Percentiles rank a stretch among this genome's conserved stretches.
phyloP scores from a whole-genome alignment of 2,329 filamentous ascomycete species.

The Apiospora koreana region DNA sequence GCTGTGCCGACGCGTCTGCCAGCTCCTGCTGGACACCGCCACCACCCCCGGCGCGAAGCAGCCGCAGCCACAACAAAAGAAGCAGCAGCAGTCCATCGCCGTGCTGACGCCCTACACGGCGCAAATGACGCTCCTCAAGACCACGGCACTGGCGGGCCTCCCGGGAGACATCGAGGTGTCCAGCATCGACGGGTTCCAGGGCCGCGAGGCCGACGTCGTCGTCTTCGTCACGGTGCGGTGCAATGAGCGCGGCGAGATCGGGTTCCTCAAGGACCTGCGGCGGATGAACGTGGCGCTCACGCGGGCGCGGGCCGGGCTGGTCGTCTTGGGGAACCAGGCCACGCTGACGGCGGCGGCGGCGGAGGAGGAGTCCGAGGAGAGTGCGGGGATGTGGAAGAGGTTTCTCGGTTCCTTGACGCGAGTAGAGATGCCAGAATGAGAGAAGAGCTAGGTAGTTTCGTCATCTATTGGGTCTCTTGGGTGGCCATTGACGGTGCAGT shows the following conservation, averaged over 20 bases:
- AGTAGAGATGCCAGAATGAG: background rate
- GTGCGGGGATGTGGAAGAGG: background rate
- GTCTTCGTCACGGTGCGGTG: constrained; percentile 44
- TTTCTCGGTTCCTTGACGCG: background rate
- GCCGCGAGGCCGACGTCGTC: constrained; percentile 43
- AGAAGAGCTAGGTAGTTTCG: too few species aligned
- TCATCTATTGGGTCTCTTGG: too few species aligned
- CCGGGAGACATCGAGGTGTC: constrained; percentile 33
- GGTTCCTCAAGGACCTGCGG: constrained; percentile 42
- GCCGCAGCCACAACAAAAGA: too few species aligned
- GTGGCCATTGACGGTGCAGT: too few species aligned
- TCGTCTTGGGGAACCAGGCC: background rate
- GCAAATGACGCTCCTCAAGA: constrained; percentile 34
- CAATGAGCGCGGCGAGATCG: constrained; percentile 39
- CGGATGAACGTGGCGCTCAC: constrained; percentile 44
- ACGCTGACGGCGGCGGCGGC: background rate
- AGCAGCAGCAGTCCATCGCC: constrained; percentile 29
- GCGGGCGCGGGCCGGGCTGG: constrained; percentile 22
- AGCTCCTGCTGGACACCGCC: constrained; percentile 25
- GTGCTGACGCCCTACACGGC: constrained; percentile 43
- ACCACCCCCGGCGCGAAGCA: background rate
- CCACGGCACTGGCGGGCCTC: constrained; percentile 14
- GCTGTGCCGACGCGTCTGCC: constrained; percentile 35
- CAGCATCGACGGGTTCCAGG: constrained; percentile 46
- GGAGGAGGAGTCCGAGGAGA: background rate